Base-by-base conservation (phyloP, 305 asterid species). In the Fraxinus sp. region DNA sequence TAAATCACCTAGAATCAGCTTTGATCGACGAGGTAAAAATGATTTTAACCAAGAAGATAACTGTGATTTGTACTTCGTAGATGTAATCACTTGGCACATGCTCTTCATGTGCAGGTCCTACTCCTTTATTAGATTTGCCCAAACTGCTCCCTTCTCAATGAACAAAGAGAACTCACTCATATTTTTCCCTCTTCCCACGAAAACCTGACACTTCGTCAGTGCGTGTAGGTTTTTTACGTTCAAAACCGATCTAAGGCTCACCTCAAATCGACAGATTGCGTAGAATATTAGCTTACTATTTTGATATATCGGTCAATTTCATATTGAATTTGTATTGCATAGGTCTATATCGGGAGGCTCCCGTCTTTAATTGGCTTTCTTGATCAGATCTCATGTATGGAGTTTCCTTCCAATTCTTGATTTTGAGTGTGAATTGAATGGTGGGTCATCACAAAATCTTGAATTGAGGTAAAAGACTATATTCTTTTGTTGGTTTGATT, bases 101-200 rank as follows among this genome's bases (percentile, higher is more conserved):
- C 85, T 79, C 4, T 57, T 78, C 83, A 84, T 79, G 85, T 84
- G 89, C 82, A 46, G 76, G 24, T 70, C 79, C 82, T 73, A 55
- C 79, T 3, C 70, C 87, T 82, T 82, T 77, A 82, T 79, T 84
- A 74, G 84, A 89, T 84, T 87, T 82, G 83, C 85, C 87, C 79
- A 80, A 83, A 85, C 84, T 86, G 82, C 83, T 88, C 80, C 86
- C 13, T 76, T 37, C 79, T 55, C 46, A 57, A 76, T 7, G 57
- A 85, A 82, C 81, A 57, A 28, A 83, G 30, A 14, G 33, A 39
- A 33, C 80, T 10, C 78, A 37, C 74, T 26, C 74, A 3, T 83
- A 35, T 74, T 20, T 55, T 59, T 18, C 46, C 9, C 22, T 55
- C 39, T 74, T 76, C 78, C 46, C 82, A 20, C 79, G 74, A 37